A percentile compares a stretch with the other conserved stretches of the same genome.
These are phyloP conservation scores for Jaapia argillacea DNA, from an alignment of 768 basidiomycete genomes.

Conservation along the genomic window DNA sequence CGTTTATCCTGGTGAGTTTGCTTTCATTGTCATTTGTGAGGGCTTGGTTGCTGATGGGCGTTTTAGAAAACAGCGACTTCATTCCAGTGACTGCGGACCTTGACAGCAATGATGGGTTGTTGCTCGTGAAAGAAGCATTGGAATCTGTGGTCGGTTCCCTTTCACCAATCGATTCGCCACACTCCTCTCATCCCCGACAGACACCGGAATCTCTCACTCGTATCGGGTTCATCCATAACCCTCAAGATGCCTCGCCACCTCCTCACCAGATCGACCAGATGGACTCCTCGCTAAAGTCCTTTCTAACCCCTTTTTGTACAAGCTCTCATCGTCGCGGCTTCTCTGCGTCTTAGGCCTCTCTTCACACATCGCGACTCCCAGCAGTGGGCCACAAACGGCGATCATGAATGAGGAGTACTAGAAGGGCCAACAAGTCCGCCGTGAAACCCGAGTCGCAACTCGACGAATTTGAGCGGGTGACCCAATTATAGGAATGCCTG, in stretches of 20 bases:
- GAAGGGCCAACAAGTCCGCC: slow-evolving; percentile 77
- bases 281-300: slow-evolving; percentile 86
- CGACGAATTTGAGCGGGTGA: slow-evolving; percentile 86
- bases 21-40: no score
- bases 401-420: slow-evolving; percentile 80
- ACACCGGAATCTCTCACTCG: no score
- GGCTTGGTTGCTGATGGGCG: no score
- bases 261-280: slow-evolving; percentile 86
- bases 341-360: slow-evolving; percentile 27
- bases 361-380: slow-evolving; percentile 3
- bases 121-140: slow-evolving; percentile 57
- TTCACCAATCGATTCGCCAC: no score
- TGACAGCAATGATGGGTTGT: slow-evolving; percentile 47
- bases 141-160: no score
- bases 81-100: slow-evolving; percentile 68
- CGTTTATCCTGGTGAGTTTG: no score
- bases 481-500: slow-evolving; percentile 6
- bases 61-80: no score
- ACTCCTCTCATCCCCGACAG: no score
- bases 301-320: slow-evolving; percentile 52
- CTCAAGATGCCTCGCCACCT: slow-evolving; percentile 95
- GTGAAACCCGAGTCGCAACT: slow-evolving; percentile 91
- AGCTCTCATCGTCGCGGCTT: slow-evolving; percentile 26
- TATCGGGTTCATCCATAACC: no score
- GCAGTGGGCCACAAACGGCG: slow-evolving; percentile 43